These are phyloP conservation scores for Ascochyta fabae DNA, from an alignment of 2,329 filamentous ascomycete species.

Conservation along the genomic window DNA sequence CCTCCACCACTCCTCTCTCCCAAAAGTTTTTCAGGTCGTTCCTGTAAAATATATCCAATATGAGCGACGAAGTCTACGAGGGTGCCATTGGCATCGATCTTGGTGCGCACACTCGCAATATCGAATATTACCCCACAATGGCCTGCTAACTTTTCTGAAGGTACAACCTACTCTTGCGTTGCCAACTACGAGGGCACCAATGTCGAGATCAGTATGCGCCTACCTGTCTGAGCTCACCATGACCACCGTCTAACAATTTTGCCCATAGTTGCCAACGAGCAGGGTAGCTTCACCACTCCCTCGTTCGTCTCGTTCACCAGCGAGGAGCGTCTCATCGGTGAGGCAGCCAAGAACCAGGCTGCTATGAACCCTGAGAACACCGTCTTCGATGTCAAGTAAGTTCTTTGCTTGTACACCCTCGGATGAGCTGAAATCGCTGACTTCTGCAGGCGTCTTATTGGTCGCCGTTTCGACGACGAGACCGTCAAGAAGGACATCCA, in stretches of 20 bases:
- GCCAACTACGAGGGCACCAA: constrained; percentile 99
- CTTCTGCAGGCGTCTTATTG: constrained; percentile 84
- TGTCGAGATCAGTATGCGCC: constrained; percentile 89
- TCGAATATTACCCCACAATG: constrained; percentile 37
- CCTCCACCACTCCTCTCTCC: constrained; percentile 40
- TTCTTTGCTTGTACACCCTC: constrained; percentile 25
- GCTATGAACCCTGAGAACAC: constrained; percentile 99
- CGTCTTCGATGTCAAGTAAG: constrained; percentile 98
- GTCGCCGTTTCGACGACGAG: constrained; percentile 91
- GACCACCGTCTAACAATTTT: constrained; percentile 27
- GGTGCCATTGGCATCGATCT: constrained; percentile 99
- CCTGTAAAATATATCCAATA: constrained; percentile 60
- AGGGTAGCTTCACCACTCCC: constrained; percentile 98
- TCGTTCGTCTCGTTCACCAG: constrained; percentile 99
- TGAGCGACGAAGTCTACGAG: constrained; percentile 98
- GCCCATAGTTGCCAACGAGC: constrained; percentile 87
- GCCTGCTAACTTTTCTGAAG: constrained; percentile 59
- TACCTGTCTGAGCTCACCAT: constrained; percentile 9
- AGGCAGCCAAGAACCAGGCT: constrained; percentile 99
- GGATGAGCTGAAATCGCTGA: constrained; percentile 36
- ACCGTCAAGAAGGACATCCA: constrained; percentile 99
- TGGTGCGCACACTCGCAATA: constrained; percentile 63
- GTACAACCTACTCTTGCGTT: constrained; percentile 99
- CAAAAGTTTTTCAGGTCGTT: constrained; percentile 39
- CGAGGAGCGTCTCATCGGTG: constrained; percentile 98